Conservation (phyloP, 2,329 filamentous ascomycete genomes). For the Ascochyta viciae-villosae region DNA sequence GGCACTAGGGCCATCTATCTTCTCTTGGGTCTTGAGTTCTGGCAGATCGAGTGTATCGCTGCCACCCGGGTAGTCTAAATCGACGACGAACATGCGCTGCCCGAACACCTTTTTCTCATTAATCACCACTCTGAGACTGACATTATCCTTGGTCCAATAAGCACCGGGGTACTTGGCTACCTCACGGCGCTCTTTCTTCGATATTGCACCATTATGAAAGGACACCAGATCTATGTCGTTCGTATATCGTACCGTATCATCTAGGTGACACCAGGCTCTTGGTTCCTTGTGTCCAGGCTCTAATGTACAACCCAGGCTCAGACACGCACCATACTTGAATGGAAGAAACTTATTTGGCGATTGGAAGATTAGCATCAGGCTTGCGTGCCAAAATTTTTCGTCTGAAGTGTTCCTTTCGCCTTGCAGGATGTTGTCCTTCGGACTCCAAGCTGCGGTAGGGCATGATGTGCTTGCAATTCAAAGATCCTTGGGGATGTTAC, state of each 20-base stretch:
- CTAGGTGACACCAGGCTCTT: constrained; percentile 17
- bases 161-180: background rate
- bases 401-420: background rate
- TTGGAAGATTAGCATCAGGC: constrained; percentile 3
- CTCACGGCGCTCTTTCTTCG: background rate
- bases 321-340: background rate
- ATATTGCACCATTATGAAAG: constrained; percentile 2
- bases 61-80: constrained; percentile 9
- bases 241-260: constrained; percentile 1
- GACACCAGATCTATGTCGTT: constrained; percentile 4
- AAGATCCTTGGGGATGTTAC: constrained; percentile 1
- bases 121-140: background rate
- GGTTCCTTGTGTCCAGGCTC: background rate
- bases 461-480: background rate
- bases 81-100: constrained; percentile 25
- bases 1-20: too few species aligned
- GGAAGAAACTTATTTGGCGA: background rate
- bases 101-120: constrained; percentile 8
- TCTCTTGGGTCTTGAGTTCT: background rate
- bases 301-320: constrained; percentile 16
- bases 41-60: background rate
- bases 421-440: constrained; percentile 17
- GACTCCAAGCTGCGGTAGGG: constrained; percentile 16
- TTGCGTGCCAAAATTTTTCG: constrained; percentile 14
- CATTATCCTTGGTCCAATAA: background rate